phyloP scores from a whole-genome alignment of 768 basidiomycete genomes.

The Amanita thiersii region DNA sequence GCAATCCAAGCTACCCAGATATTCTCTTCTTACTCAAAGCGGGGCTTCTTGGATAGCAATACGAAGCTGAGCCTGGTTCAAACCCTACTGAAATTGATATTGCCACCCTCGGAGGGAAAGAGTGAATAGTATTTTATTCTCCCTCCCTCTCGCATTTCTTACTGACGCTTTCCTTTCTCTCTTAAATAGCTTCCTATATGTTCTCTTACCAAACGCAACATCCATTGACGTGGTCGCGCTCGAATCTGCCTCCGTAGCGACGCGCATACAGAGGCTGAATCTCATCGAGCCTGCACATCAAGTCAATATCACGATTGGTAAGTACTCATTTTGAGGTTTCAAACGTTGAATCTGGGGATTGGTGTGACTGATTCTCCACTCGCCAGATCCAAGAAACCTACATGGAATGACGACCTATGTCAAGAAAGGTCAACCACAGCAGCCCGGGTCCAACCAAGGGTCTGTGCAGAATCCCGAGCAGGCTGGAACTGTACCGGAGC shows the following conservation, averaged over 20 bases:
- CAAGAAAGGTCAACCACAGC: slow-evolving; percentile 9
- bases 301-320: slow-evolving; percentile 25
- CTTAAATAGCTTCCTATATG: slow-evolving; percentile 20
- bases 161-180: background rate
- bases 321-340: slow-evolving; percentile 10
- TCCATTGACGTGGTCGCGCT: slow-evolving; percentile 20
- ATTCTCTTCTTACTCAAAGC: no score
- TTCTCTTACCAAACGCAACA: slow-evolving; percentile 20
- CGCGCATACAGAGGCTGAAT: slow-evolving; percentile 17
- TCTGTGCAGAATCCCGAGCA: background rate
- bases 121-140: slow-evolving; percentile 18
- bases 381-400: slow-evolving; percentile 22
- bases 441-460: background rate
- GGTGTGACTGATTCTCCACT: no score
- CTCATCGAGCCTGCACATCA: slow-evolving; percentile 24
- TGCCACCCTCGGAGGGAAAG: slow-evolving; percentile 26
- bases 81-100: slow-evolving; percentile 33
- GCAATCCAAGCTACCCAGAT: no score
- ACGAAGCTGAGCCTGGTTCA: slow-evolving; percentile 24
- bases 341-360: background rate
- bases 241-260: slow-evolving; percentile 19
- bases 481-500: no score
- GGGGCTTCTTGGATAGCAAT: slow-evolving; percentile 22
- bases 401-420: slow-evolving; percentile 28
- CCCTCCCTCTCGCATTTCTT: background rate